Percentiles rank a stretch among this genome's conserved stretches.
phyloP scores from a whole-genome alignment of 352 stramenopile species.

The Phytopythium montanum region DNA sequence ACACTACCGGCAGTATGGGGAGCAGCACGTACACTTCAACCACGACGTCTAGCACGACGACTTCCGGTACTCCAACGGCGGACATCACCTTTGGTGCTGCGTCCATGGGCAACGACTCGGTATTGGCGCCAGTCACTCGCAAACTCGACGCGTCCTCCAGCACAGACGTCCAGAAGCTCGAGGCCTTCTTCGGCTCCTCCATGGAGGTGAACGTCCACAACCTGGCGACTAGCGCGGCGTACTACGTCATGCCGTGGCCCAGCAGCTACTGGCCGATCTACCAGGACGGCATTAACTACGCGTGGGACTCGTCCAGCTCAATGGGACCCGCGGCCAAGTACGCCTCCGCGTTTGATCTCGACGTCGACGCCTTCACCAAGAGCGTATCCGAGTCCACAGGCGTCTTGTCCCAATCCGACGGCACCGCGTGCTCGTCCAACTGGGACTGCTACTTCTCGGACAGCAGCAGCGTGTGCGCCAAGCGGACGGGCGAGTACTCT shows the following conservation, averaged over 20 bases:
- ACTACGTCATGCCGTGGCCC: slow-evolving; percentile 33
- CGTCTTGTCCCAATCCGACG: slow-evolving; percentile 24
- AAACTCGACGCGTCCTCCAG: slow-evolving; percentile 13
- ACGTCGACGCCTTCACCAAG: slow-evolving; percentile 35
- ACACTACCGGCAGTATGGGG: neutral
- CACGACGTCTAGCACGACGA: slow-evolving; percentile 6
- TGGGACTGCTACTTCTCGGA: slow-evolving; percentile 21
- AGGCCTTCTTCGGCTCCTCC: slow-evolving; percentile 22
- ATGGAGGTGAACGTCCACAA: slow-evolving; percentile 29
- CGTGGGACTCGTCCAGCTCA: slow-evolving; percentile 17
- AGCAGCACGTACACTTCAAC: neutral
- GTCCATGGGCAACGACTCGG: slow-evolving; percentile 14
- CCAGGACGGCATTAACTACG: slow-evolving; percentile 61
- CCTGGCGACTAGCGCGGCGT: slow-evolving; percentile 14
- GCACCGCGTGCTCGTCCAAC: slow-evolving; percentile 25
- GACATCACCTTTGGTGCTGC: slow-evolving; percentile 16
- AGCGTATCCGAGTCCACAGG: slow-evolving; percentile 30
- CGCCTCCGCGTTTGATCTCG: slow-evolving; percentile 32
- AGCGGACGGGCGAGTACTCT: slow-evolving; percentile 19
- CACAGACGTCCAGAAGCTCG: slow-evolving; percentile 29
- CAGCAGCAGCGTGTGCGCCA: slow-evolving; percentile 28
- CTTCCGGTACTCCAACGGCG: slow-evolving; percentile 8
- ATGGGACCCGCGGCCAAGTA: slow-evolving; percentile 44
- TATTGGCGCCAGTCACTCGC: slow-evolving; percentile 1
- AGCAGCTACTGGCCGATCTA: slow-evolving; percentile 60